Evolutionary conservation across 306 rosid species (phyloP), one percentile per base, ranked within the genome.

Genomic region (Prunus fruticosa): DNA sequence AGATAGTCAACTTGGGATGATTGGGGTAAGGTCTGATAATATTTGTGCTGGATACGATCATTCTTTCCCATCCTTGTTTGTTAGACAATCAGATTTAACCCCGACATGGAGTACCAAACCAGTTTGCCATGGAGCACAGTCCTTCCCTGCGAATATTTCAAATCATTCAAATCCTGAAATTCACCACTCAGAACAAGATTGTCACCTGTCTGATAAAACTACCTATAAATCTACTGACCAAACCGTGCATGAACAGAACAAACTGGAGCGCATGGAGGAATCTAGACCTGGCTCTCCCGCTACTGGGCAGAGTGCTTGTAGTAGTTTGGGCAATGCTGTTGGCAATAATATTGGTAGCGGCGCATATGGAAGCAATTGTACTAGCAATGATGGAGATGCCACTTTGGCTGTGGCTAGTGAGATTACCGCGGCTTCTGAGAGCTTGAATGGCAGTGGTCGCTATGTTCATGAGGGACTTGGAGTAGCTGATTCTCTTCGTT

Each of bases 321-420:
- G 80, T 82, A 82, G 82, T 70, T 68, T 84, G 74, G 82, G 79
- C 64, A 67, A 69, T 70, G 86, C 74, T 6, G 73, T 69, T 62
- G 81, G 58, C 47, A 77, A 79, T 82, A 63, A 30, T 51, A 64
- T 49, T 46, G 78, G 63, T 50, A 74, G 80, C 30, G 34, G 27
- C 49, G 79, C 83, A 19, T 30, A 57, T 73, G 90, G 84, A 76
- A 88, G 89, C 80, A 47, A 43, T 43, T 83, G 84, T 57, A 78
- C 83, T 56, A 80, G 82, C 30, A 82, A 63, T 79, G 89, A 79
- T 73, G 94, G 78, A 79, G 82, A 81, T 78, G 78, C 82, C 56
- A 53, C 82, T 76, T 79, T 82, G 34, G 57, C 53, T 57, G 20
- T 30, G 71, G 72, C 52, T 9, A 60, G 47, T 66, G 89, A 73